Evolutionary conservation across 164 flowering plant genomes (phyloP), one percentile per base, ranked within the genome.

Genomic region (Dillenia suffruticosa): DNA sequence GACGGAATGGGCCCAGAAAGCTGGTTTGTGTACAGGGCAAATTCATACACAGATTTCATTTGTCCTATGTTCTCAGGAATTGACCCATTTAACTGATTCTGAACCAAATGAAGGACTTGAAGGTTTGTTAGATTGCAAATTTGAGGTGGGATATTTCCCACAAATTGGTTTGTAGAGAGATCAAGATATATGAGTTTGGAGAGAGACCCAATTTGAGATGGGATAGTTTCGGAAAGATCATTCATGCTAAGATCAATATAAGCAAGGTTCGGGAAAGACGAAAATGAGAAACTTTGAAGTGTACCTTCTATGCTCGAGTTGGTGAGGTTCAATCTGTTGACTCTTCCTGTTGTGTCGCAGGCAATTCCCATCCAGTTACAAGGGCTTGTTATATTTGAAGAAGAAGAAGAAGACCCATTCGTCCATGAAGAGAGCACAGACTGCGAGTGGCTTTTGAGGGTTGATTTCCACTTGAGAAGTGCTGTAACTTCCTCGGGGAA

Each of bases 1-100:
- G 45, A 8, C 1, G 72, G 72, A 45, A 64, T 54, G 3, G 64
- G 19, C 22, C 72, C 72, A 17, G 62, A 19, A 17, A 68, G 22
- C n/a, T 50, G 44, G 50, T 69, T 64, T 1, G 19, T 56, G 44
- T 54, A 46, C 60, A 69, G 44, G 26, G 57, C 59, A 11, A 63
- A 62, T 13, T 63, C 49, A 51, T 22, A 46, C 1, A 63, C 57
- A 46, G 58, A 17, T 14, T 44, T 68, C 48, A 68, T 10, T 6
- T 50, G 16, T 9, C 66, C 67, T 51, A 63, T 15, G 48, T 63
- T 67, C 17, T 44, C 15, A 40, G 73, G 77, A 63, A 74, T 70
- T 9, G 66, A 44, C 6, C 69, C 77, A 32, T 32, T 32, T 5
- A 32, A 6, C 40, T 32, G 40, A 32, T 32, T 32, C 40, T 32